Evolutionary conservation across 2,329 filamentous ascomycete genomes (phyloP).

Genomic region (Pseudogymnoascus sp.): DNA sequence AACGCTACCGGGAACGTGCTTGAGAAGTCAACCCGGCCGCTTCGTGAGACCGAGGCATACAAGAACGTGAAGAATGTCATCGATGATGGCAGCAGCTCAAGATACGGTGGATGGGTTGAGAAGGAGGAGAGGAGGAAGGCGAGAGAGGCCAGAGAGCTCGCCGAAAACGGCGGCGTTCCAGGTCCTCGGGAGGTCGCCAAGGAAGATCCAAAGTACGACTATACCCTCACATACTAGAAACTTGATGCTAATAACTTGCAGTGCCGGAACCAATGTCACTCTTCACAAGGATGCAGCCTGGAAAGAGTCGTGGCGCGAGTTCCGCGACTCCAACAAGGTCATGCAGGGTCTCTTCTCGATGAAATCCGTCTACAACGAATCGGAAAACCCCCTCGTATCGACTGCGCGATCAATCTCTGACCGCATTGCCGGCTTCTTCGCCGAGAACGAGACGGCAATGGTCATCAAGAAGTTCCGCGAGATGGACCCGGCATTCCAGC

Average conservation of each 20-base stretch:
- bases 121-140: slow-evolving; percentile 85
- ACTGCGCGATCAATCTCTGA: slow-evolving; percentile 90
- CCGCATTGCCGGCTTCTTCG: slow-evolving; percentile 88
- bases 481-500: slow-evolving; percentile 91
- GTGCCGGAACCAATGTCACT: slow-evolving; percentile 89
- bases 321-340: slow-evolving; percentile 81
- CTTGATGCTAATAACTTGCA: slow-evolving; percentile 38
- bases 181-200: slow-evolving; percentile 56
- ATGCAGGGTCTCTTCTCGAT: slow-evolving; percentile 84
- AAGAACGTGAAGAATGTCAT: slow-evolving; percentile 94
- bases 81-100: slow-evolving; percentile 90
- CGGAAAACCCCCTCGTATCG: slow-evolving; percentile 89
- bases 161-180: slow-evolving; percentile 35
- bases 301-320: slow-evolving; percentile 98
- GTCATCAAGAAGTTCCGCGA: slow-evolving; percentile 97
- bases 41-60: slow-evolving; percentile 89
- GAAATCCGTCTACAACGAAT: slow-evolving; percentile 86
- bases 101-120: slow-evolving; percentile 94
- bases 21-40: slow-evolving; percentile 90
- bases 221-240: background rate
- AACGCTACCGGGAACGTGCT: slow-evolving; percentile 78
- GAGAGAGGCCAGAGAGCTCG: slow-evolving; percentile 66
- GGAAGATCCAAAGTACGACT: slow-evolving; percentile 79
- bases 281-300: slow-evolving; percentile 94
- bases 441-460: slow-evolving; percentile 94